A percentile compares a stretch with the other conserved stretches of the same genome.
phyloP scores from a whole-genome alignment of 2,329 filamentous ascomycete species.

The Scedosporium minutisporum region DNA sequence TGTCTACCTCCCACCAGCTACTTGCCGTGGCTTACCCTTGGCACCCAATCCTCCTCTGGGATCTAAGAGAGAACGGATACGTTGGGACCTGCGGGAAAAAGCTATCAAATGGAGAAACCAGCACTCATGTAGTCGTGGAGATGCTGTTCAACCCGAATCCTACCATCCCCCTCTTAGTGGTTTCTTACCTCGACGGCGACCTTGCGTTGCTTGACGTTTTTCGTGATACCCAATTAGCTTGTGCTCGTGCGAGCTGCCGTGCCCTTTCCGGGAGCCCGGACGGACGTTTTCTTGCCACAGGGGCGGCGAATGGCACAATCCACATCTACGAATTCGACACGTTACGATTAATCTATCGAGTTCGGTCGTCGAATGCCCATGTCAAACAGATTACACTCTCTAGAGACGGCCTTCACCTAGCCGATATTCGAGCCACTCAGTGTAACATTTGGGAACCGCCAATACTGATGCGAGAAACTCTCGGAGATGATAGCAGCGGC shows the following conservation, averaged over 20 bases:
- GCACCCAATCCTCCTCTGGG: constrained; percentile 23
- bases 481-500: constrained; percentile 18
- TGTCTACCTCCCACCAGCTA: constrained; percentile 20
- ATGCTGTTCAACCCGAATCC: constrained; percentile 26
- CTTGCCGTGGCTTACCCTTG: constrained; percentile 22
- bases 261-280: constrained; percentile 20
- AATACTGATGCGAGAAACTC: constrained; percentile 15
- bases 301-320: constrained; percentile 3
- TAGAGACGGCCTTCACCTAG: constrained; percentile 21
- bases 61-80: constrained; percentile 20
- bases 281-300: constrained; percentile 19
- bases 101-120: constrained; percentile 18
- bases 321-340: not conserved
- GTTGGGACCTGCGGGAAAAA: constrained; percentile 25
- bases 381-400: constrained; percentile 16
- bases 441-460: constrained; percentile 27
- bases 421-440: constrained; percentile 23
- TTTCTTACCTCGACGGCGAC: not conserved
- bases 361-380: not conserved
- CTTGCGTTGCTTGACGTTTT: not conserved
- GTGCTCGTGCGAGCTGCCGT: constrained; percentile 18
- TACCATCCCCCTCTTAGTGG: not conserved
- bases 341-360: not conserved
- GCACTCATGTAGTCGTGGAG: constrained; percentile 17
- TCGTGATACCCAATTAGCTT: constrained; percentile 12